Conservation (phyloP, 805 yeast genomes). For the Naumovozyma dairenensis region DNA sequence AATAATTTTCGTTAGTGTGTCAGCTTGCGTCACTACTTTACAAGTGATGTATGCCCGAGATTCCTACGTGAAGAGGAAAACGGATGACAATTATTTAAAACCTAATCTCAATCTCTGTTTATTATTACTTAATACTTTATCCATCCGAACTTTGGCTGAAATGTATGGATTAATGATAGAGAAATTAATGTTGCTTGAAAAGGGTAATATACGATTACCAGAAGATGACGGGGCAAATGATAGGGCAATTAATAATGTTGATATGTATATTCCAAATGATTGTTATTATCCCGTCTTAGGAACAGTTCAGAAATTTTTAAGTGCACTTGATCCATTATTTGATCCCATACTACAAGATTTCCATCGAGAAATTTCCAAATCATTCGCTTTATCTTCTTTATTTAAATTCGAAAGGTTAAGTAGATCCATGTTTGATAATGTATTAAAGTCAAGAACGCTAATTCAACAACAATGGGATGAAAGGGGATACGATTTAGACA, state of each 20-base stretch:
- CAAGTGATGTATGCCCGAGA: slow-evolving; percentile 6
- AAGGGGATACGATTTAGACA: slow-evolving; percentile 6
- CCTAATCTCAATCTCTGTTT: slow-evolving; percentile 11
- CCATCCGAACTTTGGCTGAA: slow-evolving; percentile 17
- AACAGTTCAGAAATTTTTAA: slow-evolving; percentile 8
- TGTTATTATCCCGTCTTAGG: slow-evolving; percentile 10
- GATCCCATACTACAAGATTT: slow-evolving; percentile 6
- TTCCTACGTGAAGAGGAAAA: too few species aligned
- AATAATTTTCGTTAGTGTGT: slow-evolving; percentile 10
- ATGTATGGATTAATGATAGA: slow-evolving; percentile 16
- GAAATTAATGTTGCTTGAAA: slow-evolving; percentile 14
- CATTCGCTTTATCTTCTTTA: slow-evolving; percentile 13
- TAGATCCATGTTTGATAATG: slow-evolving; percentile 16
- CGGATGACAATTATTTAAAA: too few species aligned
- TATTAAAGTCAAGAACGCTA: slow-evolving; percentile 12
- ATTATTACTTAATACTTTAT: slow-evolving; percentile 13
- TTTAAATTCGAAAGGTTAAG: slow-evolving; percentile 19
- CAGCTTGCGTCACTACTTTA: slow-evolving; percentile 14
- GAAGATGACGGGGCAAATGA: slow-evolving; percentile 3
- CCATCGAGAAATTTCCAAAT: slow-evolving; percentile 8
- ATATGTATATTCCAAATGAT: slow-evolving; percentile 6
- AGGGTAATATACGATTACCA: slow-evolving; percentile 9
- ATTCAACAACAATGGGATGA: slow-evolving; percentile 11
- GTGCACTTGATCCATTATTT: slow-evolving; percentile 13
- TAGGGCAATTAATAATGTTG: slow-evolving; percentile 5